A percentile compares a stretch with the other conserved stretches of the same genome.
phyloP scores from a whole-genome alignment of 2,329 filamentous ascomycete species.

The Phaeosphaeria sp. region DNA sequence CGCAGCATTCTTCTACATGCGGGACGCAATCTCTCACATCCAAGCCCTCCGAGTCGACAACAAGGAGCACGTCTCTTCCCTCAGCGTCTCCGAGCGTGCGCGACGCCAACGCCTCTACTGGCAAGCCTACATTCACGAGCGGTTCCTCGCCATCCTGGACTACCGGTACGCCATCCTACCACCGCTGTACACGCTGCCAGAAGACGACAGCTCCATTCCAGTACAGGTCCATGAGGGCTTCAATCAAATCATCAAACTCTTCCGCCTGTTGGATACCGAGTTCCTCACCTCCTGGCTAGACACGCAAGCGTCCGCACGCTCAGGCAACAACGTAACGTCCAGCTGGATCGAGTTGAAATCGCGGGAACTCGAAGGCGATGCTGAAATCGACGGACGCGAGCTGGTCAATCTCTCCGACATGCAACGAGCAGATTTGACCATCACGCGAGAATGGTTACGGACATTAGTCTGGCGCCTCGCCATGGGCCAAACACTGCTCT shows the following conservation, averaged over 20 bases:
- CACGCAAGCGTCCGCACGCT: constrained; percentile 32
- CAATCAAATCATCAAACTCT: constrained; percentile 54
- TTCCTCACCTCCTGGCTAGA: constrained; percentile 56
- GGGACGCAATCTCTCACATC: constrained; percentile 56
- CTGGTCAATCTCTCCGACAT: constrained; percentile 50
- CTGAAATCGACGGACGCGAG: constrained; percentile 46
- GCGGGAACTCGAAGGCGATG: constrained; percentile 49
- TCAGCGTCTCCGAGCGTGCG: constrained; percentile 48
- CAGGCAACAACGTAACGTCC: constrained; percentile 37
- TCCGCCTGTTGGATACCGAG: constrained; percentile 52
- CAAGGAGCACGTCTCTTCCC: constrained; percentile 37
- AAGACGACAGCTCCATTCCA: constrained; percentile 50
- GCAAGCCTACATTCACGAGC: constrained; percentile 64
- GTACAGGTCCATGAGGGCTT: constrained; percentile 51
- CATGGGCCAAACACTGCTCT: constrained; percentile 55
- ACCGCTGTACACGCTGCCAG: constrained; percentile 48
- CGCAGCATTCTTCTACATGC: constrained; percentile 58
- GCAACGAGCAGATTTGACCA: constrained; percentile 58
- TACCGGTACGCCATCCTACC: constrained; percentile 54
- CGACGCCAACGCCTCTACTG: constrained; percentile 61
- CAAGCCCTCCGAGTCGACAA: constrained; percentile 51
- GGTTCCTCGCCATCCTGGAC: constrained; percentile 61
- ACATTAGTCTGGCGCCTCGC: constrained; percentile 59
- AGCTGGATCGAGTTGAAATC: constrained; percentile 57
- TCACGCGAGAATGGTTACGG: constrained; percentile 58